phyloP scores from a whole-genome alignment of 495 filamentous ascomycete species.

The Acidomyces sp. region DNA sequence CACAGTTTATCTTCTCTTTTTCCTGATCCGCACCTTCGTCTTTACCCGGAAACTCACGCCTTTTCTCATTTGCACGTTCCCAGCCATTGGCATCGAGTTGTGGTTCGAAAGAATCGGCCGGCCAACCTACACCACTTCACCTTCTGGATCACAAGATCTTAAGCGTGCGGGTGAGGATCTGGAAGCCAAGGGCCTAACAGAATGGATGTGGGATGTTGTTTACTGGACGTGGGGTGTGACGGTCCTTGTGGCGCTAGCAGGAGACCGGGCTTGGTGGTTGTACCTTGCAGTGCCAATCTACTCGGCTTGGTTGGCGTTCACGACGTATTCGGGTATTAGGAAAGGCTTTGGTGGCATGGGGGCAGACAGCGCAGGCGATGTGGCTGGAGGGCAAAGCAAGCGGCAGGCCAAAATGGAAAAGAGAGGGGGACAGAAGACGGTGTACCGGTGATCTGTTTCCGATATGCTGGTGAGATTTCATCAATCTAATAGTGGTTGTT shows the following conservation, averaged over 20 bases:
- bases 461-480: no score
- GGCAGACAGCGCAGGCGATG: constrained; percentile 11
- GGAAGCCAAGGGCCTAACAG: constrained; percentile 74
- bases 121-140: constrained; percentile 47
- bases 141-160: constrained; percentile 48
- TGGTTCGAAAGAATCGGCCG: constrained; percentile 73
- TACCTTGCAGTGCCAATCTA: constrained; percentile 29
- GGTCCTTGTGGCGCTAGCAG: constrained; percentile 27
- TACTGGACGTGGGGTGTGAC: constrained; percentile 59
- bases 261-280: constrained; percentile 30
- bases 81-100: constrained; percentile 64
- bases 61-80: constrained; percentile 60
- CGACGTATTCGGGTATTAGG: constrained; percentile 24
- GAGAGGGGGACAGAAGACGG: constrained; percentile 28
- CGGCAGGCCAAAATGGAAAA: constrained; percentile 31
- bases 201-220: constrained; percentile 94
- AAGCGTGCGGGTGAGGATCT: constrained; percentile 75
- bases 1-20: constrained; percentile 56
- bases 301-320: constrained; percentile 24
- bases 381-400: constrained; percentile 23
- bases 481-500: no score
- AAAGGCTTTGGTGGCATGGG: constrained; percentile 23
- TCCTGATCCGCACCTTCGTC: constrained; percentile 53
- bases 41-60: constrained; percentile 37
- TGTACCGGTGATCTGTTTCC: no score